Conservation (phyloP, 768 basidiomycete species). For the Calocybe gangraenosa region DNA sequence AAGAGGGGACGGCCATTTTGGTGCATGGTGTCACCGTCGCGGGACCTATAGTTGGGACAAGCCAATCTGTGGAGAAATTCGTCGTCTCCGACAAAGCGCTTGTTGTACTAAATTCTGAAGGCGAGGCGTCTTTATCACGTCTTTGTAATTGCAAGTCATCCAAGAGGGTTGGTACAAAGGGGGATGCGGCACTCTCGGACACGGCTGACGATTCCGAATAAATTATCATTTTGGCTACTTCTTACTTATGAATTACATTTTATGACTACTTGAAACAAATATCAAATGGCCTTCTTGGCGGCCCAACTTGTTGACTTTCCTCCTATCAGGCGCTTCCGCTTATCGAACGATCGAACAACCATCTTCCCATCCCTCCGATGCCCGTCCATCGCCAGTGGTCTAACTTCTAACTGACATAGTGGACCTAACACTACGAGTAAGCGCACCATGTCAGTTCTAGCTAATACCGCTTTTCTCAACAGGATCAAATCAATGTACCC, state of each 20-base stretch:
- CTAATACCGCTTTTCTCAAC: slow-evolving; percentile 38
- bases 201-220: neutral
- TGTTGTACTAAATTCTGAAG: slow-evolving; percentile 44
- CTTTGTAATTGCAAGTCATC: slow-evolving; percentile 32
- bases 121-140: slow-evolving; percentile 37
- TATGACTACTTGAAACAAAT: no score
- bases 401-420: no score
- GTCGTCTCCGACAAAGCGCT: slow-evolving; percentile 63
- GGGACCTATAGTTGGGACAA: slow-evolving; percentile 59
- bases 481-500: slow-evolving; percentile 46
- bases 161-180: slow-evolving; percentile 9
- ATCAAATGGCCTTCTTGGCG: no score
- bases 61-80: slow-evolving; percentile 59
- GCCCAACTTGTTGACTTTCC: no score
- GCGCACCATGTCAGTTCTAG: slow-evolving; percentile 22
- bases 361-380: no score
- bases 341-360: no score
- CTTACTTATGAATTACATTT: no score
- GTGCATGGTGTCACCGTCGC: slow-evolving; percentile 55
- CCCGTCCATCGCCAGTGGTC: no score
- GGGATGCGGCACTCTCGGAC: slow-evolving; percentile 1
- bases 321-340: no score
- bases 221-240: neutral
- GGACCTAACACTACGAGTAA: no score
- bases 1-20: slow-evolving; percentile 49